These are phyloP conservation scores for Yamadazyma endophytica DNA, from an alignment of 805 yeast species.

Conservation along the genomic window DNA sequence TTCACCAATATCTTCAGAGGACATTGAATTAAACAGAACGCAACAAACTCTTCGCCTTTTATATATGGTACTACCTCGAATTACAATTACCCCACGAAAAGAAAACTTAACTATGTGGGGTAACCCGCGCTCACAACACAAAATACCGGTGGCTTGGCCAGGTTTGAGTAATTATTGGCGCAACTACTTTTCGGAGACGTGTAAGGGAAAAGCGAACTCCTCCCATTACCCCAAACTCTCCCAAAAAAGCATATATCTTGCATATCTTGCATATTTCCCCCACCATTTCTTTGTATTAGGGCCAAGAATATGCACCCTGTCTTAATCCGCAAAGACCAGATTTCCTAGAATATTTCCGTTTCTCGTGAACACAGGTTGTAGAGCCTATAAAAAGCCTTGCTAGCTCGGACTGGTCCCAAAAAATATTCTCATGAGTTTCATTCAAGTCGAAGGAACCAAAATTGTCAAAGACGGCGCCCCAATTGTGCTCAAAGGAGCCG, in stretches of 20 bases:
- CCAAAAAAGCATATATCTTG: no score
- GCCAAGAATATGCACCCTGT: neutral
- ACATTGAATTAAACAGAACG: neutral
- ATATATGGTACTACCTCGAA: neutral
- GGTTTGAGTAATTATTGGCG: no score
- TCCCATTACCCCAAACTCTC: no score
- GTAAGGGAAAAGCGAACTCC: no score
- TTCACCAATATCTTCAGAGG: neutral
- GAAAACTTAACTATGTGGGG: no score
- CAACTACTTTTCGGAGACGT: no score
- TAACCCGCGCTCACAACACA: no score
- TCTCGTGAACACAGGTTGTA: neutral
- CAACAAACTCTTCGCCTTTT: neutral
- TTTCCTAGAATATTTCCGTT: neutral
- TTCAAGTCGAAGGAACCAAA: constrained; percentile 40
- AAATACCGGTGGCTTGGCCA: no score
- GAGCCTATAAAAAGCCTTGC: neutral
- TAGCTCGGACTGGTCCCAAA: constrained; percentile 1
- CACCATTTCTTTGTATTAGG: neutral
- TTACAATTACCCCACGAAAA: neutral
- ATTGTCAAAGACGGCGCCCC: constrained; percentile 34
- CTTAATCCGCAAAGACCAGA: neutral
- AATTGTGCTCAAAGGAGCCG: constrained; percentile 44
- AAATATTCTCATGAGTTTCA: no score
- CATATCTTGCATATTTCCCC: neutral